Evolutionary conservation across 2,329 filamentous ascomycete species (phyloP), one percentile per base, ranked within the genome.

Genomic region (Curvularia sp.): DNA sequence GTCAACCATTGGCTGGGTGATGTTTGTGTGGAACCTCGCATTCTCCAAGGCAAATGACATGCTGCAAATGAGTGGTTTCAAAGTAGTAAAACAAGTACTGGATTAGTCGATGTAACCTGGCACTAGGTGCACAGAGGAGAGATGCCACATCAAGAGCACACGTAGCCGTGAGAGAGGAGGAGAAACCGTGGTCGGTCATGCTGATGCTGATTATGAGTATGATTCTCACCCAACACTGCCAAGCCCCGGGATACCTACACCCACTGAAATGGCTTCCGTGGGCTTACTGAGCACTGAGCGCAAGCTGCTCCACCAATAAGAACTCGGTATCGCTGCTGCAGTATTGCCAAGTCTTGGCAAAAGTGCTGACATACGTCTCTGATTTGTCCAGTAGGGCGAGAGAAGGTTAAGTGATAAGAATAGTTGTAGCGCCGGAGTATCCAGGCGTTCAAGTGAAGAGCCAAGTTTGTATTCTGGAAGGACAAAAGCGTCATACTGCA

Each of bases 201-300:
- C 42, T 59, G 49, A 61, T 56, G 52, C 55, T 60, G 45, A 62
- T 59, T 52, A 55, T 62, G 45, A 60, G 56, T 52, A 55, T 41
- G 36, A 38, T 58, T 30, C 42, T 52, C 23, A 32, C 27, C 42
- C 43, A 46, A 36, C n/a, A 9, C 19, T 41, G 59, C 59, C 63
- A 63, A 63, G 63, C 34, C 38, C 30, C 38, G 34, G 42, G 51
- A 39, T 32, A 51, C 47, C 38, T 55, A 32, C 38, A 49, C 49
- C 56, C 55, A 55, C 57, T 66, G 61, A 65, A 57, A 52, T 54
- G 49, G 51, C 45, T 18, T 30, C n/a, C 43, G 54, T 39, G 48
- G 48, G 61, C 61, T 68, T 62, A 66, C 58, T 66, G 63, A 68
- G 55, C 61, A 51, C n/a, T 21, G 42, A 32, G 59, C 51, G 27